phyloP scores from a whole-genome alignment of 2,329 filamentous ascomycete genomes.

The Fusarium sp. region DNA sequence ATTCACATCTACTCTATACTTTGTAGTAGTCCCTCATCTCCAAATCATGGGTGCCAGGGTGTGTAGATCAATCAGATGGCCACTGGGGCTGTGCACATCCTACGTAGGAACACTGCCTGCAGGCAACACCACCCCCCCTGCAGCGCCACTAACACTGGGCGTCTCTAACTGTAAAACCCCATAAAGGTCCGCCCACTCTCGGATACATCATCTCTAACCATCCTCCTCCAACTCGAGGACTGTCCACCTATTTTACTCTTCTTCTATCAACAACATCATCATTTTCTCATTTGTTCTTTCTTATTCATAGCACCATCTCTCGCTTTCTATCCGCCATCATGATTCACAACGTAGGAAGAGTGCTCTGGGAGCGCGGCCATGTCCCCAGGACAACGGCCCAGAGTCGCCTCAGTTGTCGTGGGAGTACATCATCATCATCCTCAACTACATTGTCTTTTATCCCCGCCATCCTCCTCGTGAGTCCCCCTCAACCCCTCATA shows the following conservation, averaged over 20 bases:
- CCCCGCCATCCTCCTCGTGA: constrained; percentile 58
- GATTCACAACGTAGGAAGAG: constrained; percentile 29
- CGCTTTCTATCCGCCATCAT: constrained; percentile 20
- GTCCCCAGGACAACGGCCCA: constrained; percentile 13
- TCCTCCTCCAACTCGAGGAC: constrained; percentile 17
- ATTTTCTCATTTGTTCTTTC: neutral
- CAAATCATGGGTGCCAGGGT: neutral
- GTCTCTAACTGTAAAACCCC: neutral
- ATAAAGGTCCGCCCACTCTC: neutral
- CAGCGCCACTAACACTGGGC: neutral
- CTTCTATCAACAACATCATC: neutral
- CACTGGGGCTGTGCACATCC: neutral
- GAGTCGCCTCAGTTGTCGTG: constrained; percentile 43
- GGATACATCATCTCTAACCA: constrained; percentile 14
- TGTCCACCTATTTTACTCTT: neutral
- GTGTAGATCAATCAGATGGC: neutral
- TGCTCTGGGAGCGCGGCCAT: constrained; percentile 51
- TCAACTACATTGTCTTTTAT: constrained; percentile 60
- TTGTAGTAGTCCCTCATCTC: neutral
- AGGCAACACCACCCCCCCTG: constrained; percentile 3
- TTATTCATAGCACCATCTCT: neutral
- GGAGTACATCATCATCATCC: constrained; percentile 54
- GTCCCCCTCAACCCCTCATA: constrained; percentile 14
- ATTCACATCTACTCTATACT: neutral
- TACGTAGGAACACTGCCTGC: neutral